Conservation (phyloP, 495 filamentous ascomycete genomes). For the Talaromyces trachyspermus region DNA sequence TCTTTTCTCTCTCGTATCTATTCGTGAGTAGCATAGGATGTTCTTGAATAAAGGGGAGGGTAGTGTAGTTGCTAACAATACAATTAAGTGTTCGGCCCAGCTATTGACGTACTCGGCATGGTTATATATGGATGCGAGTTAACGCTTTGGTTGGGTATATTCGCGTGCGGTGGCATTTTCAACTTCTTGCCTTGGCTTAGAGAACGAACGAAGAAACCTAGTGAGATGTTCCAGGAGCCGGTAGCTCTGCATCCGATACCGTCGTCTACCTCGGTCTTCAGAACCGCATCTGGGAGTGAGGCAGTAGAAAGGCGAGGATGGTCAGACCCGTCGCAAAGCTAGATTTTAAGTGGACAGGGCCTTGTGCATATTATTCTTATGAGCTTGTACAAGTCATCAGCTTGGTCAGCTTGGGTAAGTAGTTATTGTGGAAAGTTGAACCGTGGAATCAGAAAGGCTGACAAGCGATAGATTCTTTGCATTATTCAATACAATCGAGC, state of each 20-base stretch:
- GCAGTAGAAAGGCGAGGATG: conserved; percentile 17
- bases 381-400: no score
- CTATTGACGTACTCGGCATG: conserved; percentile 48
- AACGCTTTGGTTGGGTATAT: conserved; percentile 54
- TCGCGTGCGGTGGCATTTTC: conserved; percentile 51
- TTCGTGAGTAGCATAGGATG: conserved; percentile 23
- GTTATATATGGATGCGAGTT: conserved; percentile 57
- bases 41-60: background rate
- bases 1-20: conserved; percentile 52
- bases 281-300: conserved; percentile 36
- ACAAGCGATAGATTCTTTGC: no score
- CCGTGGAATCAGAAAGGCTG: no score
- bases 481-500: no score
- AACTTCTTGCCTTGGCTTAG: conserved; percentile 49
- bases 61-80: conserved; percentile 7
- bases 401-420: no score
- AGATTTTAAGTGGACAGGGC: no score
- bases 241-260: conserved; percentile 42
- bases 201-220: conserved; percentile 10
- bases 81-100: conserved; percentile 42
- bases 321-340: background rate
- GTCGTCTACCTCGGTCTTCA: conserved; percentile 51
- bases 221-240: conserved; percentile 10
- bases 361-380: no score
- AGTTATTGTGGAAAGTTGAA: no score